phyloP scores from a whole-genome alignment of 2,329 filamentous ascomycete genomes.

The Harringtonia aguacate region DNA sequence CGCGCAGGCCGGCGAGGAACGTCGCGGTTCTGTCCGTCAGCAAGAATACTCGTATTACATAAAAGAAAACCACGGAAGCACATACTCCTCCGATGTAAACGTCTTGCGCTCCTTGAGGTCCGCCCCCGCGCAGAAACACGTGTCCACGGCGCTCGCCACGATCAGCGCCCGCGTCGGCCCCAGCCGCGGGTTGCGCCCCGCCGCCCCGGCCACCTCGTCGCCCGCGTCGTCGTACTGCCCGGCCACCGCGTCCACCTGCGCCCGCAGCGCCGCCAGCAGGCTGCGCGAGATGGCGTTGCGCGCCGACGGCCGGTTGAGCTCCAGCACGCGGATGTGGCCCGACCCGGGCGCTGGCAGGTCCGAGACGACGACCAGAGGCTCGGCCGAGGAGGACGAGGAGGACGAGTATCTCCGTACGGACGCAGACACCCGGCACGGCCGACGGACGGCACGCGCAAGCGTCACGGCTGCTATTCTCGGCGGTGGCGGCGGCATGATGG shows the following conservation, averaged over 20 bases:
- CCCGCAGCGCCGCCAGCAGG: slow-evolving; percentile 60
- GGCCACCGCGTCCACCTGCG: slow-evolving; percentile 63
- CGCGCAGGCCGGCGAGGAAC: slow-evolving; percentile 69
- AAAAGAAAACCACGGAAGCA: slow-evolving; percentile 8
- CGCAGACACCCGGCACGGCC: neutral
- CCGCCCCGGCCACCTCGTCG: slow-evolving; percentile 36
- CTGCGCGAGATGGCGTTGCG: slow-evolving; percentile 84
- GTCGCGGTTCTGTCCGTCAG: slow-evolving; percentile 50
- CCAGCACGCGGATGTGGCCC: slow-evolving; percentile 79
- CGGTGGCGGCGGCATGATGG: no score
- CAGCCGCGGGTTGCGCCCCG: slow-evolving; percentile 18
- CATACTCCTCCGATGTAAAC: slow-evolving; percentile 70
- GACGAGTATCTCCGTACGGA: neutral
- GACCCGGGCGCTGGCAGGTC: slow-evolving; percentile 67
- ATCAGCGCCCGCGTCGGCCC: slow-evolving; percentile 67
- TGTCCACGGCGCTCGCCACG: slow-evolving; percentile 73
- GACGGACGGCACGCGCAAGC: neutral
- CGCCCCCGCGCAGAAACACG: slow-evolving; percentile 86
- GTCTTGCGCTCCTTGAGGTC: slow-evolving; percentile 80
- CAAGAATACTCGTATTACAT: neutral
- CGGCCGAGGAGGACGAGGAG: slow-evolving; percentile 18
- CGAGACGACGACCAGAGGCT: slow-evolving; percentile 55
- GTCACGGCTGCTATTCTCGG: neutral
- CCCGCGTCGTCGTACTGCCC: slow-evolving; percentile 46
- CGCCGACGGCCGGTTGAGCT: slow-evolving; percentile 73